These are phyloP conservation scores for Penicillium fimorum DNA, from an alignment of 495 filamentous ascomycete genomes.

Conservation along the genomic window DNA sequence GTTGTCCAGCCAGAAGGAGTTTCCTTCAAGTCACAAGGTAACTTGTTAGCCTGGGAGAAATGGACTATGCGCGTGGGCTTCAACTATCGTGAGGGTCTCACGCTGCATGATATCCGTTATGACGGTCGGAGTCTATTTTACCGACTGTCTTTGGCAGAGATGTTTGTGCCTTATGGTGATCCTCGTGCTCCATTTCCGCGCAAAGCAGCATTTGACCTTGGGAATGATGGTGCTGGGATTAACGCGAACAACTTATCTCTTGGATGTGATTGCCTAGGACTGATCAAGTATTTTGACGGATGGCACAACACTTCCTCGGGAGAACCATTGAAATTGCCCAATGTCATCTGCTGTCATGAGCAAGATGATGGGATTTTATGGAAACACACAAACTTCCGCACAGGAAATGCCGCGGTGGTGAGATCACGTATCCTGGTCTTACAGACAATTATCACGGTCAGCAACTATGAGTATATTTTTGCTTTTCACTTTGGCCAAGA, in stretches of 20 bases:
- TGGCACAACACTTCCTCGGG: conserved; percentile 53
- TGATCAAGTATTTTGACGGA: conserved; percentile 62
- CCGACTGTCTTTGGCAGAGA: conserved; percentile 69
- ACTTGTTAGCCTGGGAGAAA: conserved; percentile 59
- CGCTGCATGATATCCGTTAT: conserved; percentile 63
- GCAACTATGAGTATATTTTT: conserved; percentile 86
- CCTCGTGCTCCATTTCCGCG: conserved; percentile 63
- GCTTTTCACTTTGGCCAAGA: conserved; percentile 82
- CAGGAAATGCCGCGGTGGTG: conserved; percentile 53
- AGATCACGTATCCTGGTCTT: conserved; percentile 58
- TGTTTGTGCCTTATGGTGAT: conserved; percentile 67
- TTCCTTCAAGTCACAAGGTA: conserved; percentile 51
- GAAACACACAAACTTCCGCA: conserved; percentile 71
- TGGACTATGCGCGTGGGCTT: conserved; percentile 66
- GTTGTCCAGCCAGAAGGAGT: conserved; percentile 76
- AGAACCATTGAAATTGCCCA: conserved; percentile 49
- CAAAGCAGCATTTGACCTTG: conserved; percentile 70
- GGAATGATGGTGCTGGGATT: conserved; percentile 62
- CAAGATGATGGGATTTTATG: conserved; percentile 65
- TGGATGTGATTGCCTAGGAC: conserved; percentile 64
- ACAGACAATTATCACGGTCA: conserved; percentile 76
- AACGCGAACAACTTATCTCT: conserved; percentile 62
- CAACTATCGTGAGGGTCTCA: conserved; percentile 62
- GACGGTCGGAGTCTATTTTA: conserved; percentile 67
- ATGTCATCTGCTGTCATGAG: conserved; percentile 65